Conservation (phyloP, 495 filamentous ascomycete genomes). For the Collariella sp. region DNA sequence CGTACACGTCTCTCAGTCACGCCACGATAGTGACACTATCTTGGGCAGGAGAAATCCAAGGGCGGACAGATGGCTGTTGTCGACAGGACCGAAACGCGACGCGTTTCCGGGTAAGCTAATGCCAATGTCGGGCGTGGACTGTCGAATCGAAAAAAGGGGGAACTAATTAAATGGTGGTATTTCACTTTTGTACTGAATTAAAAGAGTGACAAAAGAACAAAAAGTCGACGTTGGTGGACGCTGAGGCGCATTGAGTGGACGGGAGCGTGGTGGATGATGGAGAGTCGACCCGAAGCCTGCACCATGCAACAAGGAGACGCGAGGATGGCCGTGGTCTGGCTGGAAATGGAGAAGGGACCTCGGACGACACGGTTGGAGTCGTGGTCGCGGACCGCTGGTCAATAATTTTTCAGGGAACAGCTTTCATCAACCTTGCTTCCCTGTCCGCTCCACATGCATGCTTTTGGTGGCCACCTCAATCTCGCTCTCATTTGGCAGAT, state of each 20-base stretch:
- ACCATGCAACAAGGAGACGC: constrained; percentile 22
- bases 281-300: constrained; percentile 18
- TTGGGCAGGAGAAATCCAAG: neutral
- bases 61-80: constrained; percentile 3
- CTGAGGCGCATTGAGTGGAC: constrained; percentile 25
- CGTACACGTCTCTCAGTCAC: constrained; percentile 16
- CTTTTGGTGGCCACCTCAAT: constrained; percentile 19
- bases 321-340: constrained; percentile 20
- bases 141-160: constrained; percentile 17
- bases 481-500: constrained; percentile 25
- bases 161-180: constrained; percentile 22
- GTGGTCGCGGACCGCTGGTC: constrained; percentile 12
- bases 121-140: constrained; percentile 5
- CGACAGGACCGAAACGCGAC: constrained; percentile 28
- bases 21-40: neutral
- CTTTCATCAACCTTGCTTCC: constrained; percentile 25
- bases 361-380: constrained; percentile 3
- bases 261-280: constrained; percentile 5
- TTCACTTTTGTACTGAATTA: constrained; percentile 16
- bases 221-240: constrained; percentile 17
- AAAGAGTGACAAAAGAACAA: constrained; percentile 31
- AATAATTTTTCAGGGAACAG: constrained; percentile 16
- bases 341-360: too few relatives aligned
- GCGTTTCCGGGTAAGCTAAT: constrained; percentile 25
- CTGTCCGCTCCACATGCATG: constrained; percentile 23